phyloP scores from a whole-genome alignment of 163 green algal species.

The Scenedesmus sp. region DNA sequence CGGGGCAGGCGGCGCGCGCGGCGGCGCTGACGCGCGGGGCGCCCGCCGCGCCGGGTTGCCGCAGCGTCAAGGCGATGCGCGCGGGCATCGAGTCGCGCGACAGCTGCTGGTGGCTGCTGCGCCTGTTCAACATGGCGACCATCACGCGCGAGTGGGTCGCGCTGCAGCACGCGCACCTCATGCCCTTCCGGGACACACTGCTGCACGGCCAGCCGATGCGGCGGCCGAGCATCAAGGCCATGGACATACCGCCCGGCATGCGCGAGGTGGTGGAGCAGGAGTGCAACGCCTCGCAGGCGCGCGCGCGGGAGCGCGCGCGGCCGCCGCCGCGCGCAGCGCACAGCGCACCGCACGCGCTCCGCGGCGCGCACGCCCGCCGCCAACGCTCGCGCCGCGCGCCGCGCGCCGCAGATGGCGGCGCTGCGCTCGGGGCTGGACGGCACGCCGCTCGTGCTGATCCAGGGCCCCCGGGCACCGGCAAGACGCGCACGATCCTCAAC shows the following conservation, averaged over 20 bases:
- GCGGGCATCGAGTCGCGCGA: conserved; percentile 45
- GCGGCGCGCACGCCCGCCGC: neutral
- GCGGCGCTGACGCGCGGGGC: neutral
- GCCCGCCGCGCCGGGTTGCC: no score
- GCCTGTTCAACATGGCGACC: conserved; percentile 85
- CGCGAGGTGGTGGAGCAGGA: conserved; percentile 61
- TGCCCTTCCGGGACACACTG: conserved; percentile 70
- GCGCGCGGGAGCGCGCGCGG: neutral
- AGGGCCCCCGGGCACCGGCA: conserved; percentile 95
- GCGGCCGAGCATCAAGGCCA: conserved; percentile 51
- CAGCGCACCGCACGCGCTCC: neutral
- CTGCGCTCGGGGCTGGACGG: conserved; percentile 78
- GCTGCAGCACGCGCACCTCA: conserved; percentile 73
- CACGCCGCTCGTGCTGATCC: conserved; percentile 85
- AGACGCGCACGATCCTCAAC: conserved; percentile 94
- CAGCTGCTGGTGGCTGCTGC: conserved; percentile 76
- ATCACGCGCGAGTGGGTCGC: conserved; percentile 90
- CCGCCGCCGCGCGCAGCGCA: neutral
- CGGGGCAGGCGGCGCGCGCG: no score
- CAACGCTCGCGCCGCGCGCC: neutral
- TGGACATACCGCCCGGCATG: conserved; percentile 81
- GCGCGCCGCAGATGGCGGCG: conserved; percentile 63
- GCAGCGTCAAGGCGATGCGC: conserved; percentile 53
- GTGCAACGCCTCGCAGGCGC: conserved; percentile 86
- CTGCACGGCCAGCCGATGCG: conserved; percentile 42